These are phyloP conservation scores for Aspergillus novofumigatus DNA, from an alignment of 2,329 filamentous ascomycete genomes.

Conservation along the genomic window DNA sequence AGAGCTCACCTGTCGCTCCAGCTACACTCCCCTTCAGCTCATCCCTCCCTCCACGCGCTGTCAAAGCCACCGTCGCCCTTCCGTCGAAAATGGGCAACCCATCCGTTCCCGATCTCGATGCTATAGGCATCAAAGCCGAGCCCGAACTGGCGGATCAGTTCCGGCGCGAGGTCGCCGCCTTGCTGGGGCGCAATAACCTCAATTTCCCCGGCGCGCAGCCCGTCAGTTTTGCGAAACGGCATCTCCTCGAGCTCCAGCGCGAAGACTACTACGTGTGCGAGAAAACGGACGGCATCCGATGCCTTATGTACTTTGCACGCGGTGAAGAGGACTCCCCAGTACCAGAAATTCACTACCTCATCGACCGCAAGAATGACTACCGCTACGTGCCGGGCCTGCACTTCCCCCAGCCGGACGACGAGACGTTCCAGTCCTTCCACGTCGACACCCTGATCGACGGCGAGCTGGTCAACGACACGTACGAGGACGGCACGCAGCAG, in stretches of 20 bases:
- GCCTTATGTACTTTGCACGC: constrained; percentile 80
- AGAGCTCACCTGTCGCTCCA: constrained; percentile 11
- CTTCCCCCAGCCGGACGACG: constrained; percentile 68
- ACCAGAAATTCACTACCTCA: constrained; percentile 77
- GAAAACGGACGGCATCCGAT: constrained; percentile 94
- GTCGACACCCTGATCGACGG: constrained; percentile 81
- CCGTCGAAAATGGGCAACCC: constrained; percentile 29
- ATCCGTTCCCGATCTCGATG: constrained; percentile 40
- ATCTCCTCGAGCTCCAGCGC: constrained; percentile 74
- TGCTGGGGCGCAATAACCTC: constrained; percentile 66
- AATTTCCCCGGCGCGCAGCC: constrained; percentile 89
- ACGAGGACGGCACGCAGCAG: constrained; percentile 62
- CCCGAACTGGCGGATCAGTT: constrained; percentile 59
- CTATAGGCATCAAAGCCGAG: constrained; percentile 59
- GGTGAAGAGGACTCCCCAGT: constrained; percentile 51
- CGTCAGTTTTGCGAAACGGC: constrained; percentile 79
- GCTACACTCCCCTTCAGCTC: not conserved
- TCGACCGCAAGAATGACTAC: constrained; percentile 97
- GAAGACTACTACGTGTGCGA: constrained; percentile 97
- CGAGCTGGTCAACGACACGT: constrained; percentile 83
- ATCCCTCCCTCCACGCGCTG: not conserved
- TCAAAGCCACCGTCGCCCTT: not conserved
- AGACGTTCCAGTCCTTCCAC: constrained; percentile 63
- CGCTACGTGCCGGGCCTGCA: constrained; percentile 78
- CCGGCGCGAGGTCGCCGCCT: constrained; percentile 66